Evolutionary conservation across 805 yeast genomes (phyloP).

Genomic region (Tetrapisispora arboricola): DNA sequence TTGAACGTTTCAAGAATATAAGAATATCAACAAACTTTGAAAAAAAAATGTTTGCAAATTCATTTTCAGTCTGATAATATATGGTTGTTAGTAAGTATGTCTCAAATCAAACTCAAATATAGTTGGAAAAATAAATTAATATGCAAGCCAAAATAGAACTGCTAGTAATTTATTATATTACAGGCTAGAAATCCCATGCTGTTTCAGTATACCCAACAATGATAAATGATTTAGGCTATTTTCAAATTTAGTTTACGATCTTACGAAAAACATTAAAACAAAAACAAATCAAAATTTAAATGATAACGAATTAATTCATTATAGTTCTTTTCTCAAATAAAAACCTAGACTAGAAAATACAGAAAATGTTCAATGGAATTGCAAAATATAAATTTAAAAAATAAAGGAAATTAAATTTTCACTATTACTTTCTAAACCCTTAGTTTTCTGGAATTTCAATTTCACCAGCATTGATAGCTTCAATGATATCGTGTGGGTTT

Average conservation of each 20-base stretch:
- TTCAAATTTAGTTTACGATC: background rate
- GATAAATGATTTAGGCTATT: no score
- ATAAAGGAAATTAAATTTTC: slow-evolving; percentile 4
- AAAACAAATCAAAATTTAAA: background rate
- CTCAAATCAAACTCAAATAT: no score
- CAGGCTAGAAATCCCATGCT: no score
- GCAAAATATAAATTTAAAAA: slow-evolving; percentile 1
- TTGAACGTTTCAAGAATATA: background rate
- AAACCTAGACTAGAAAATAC: slow-evolving; percentile 6
- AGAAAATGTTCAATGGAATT: slow-evolving; percentile 5
- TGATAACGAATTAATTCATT: slow-evolving; percentile 2
- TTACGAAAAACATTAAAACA: background rate
- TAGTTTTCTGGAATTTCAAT: slow-evolving; percentile 50
- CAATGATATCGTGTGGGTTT: slow-evolving; percentile 98
- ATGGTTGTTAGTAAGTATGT: no score
- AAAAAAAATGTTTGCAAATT: background rate
- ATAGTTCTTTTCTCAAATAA: slow-evolving; percentile 4
- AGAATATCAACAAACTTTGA: background rate
- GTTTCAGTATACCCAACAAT: no score
- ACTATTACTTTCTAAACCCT: slow-evolving; percentile 6
- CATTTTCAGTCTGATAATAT: no score
- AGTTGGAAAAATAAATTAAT: no score
- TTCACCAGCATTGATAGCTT: slow-evolving; percentile 97
- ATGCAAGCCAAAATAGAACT: no score
- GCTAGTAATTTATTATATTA: no score